Evolutionary conservation across 805 yeast species (phyloP).

Genomic region (Myxozyma mucilagina): DNA sequence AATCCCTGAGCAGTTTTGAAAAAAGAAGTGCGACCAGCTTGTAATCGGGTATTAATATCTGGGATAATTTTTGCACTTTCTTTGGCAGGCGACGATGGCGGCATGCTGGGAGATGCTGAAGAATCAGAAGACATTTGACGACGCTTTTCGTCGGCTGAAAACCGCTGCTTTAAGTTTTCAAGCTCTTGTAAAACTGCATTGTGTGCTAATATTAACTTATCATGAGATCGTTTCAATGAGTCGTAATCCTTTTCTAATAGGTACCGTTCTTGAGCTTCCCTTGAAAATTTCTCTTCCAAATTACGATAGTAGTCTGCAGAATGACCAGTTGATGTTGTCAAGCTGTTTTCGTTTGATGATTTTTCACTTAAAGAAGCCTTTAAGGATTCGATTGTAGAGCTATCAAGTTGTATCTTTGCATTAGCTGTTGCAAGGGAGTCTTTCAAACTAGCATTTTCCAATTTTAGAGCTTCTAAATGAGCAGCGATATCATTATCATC

Average conservation of each 20-base stretch:
- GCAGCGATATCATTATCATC: conserved; percentile 6
- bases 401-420: conserved; percentile 25
- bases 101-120: not conserved
- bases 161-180: conserved; percentile 16
- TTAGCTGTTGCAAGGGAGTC: conserved; percentile 29
- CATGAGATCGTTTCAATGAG: conserved; percentile 25
- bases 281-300: conserved; percentile 28
- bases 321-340: not conserved
- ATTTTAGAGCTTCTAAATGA: conserved; percentile 5
- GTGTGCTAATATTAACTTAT: conserved; percentile 22
- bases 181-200: conserved; percentile 14
- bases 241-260: conserved; percentile 27
- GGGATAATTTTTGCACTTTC: not conserved
- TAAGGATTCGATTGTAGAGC: conserved; percentile 13
- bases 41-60: conserved; percentile 19
- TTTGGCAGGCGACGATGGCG: not conserved
- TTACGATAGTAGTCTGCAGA: conserved; percentile 14
- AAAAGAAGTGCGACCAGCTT: conserved; percentile 22
- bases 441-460: conserved; percentile 22
- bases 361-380: not conserved
- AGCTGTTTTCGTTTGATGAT: not conserved
- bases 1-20: conserved; percentile 28
- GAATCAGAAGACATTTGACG: conserved; percentile 8
- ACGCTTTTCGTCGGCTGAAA: conserved; percentile 25
- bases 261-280: conserved; percentile 31